phyloP scores from a whole-genome alignment of 2,329 filamentous ascomycete genomes.

The Fusarium pseudograminearum region DNA sequence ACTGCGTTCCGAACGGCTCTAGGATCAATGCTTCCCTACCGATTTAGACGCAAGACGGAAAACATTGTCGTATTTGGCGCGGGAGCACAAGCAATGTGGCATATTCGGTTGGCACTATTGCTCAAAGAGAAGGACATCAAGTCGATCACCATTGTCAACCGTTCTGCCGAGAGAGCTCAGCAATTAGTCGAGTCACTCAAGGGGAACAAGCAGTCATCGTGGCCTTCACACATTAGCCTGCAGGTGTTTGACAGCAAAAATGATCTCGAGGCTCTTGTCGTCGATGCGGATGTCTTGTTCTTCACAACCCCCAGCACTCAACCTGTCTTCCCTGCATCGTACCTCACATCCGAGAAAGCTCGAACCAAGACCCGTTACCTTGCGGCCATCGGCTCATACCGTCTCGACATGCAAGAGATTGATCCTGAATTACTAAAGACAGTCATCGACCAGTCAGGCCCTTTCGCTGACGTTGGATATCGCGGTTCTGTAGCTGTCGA shows the following conservation, averaged over 20 bases:
- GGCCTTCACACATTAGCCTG: slow-evolving; percentile 35
- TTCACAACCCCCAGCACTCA: slow-evolving; percentile 50
- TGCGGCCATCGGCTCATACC: slow-evolving; percentile 50
- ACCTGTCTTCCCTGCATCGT: slow-evolving; percentile 46
- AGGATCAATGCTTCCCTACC: slow-evolving; percentile 70
- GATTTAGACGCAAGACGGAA: slow-evolving; percentile 41
- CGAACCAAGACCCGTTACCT: slow-evolving; percentile 46
- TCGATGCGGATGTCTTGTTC: slow-evolving; percentile 48
- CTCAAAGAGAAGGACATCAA: slow-evolving; percentile 53
- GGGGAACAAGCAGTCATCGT: slow-evolving; percentile 12
- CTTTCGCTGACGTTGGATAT: slow-evolving; percentile 10
- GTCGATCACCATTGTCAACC: slow-evolving; percentile 52
- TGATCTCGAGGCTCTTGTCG: slow-evolving; percentile 39
- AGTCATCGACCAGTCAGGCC: slow-evolving; percentile 30
- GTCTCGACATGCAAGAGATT: slow-evolving; percentile 51
- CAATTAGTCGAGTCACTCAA: slow-evolving; percentile 39
- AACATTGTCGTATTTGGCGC: slow-evolving; percentile 76
- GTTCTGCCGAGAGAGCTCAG: slow-evolving; percentile 43
- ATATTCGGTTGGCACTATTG: slow-evolving; percentile 73
- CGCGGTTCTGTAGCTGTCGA: slow-evolving; percentile 44
- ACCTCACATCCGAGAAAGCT: slow-evolving; percentile 40
- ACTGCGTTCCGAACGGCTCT: slow-evolving; percentile 78
- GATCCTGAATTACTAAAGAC: slow-evolving; percentile 47
- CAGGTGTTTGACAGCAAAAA: slow-evolving; percentile 21
- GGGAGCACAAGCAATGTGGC: slow-evolving; percentile 79